Conservation (phyloP, 2,329 filamentous ascomycete species). For the Xylaria sp. region DNA sequence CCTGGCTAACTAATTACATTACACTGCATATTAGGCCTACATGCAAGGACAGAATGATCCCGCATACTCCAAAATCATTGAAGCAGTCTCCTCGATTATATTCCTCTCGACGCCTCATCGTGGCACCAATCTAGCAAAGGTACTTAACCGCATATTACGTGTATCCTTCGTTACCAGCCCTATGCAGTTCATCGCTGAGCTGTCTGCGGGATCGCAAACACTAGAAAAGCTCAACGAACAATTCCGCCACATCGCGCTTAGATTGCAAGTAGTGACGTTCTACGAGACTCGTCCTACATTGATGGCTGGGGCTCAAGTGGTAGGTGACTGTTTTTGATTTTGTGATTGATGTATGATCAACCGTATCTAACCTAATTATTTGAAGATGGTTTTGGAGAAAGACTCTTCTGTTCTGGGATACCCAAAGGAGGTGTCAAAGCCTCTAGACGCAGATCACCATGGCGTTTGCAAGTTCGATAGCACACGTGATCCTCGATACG, state of each 20-base stretch:
- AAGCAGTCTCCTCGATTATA: conserved; percentile 8
- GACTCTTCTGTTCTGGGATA: conserved; percentile 19
- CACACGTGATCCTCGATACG: conserved; percentile 48
- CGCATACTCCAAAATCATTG: background rate
- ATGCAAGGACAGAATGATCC: conserved; percentile 24
- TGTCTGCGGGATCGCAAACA: background rate
- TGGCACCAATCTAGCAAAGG: conserved; percentile 11
- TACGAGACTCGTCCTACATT: conserved; percentile 21
- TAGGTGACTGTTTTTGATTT: background rate
- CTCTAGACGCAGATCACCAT: conserved; percentile 21
- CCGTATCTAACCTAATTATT: background rate
- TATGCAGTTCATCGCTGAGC: conserved; percentile 10
- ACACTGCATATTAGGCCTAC: background rate
- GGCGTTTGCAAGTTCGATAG: conserved; percentile 9
- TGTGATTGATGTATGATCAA: background rate
- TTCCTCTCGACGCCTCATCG: conserved; percentile 30
- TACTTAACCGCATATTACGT: conserved; percentile 19
- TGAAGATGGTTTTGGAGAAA: conserved; percentile 16
- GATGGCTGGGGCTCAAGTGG: background rate
- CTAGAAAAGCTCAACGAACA: conserved; percentile 25
- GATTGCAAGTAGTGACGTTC: conserved; percentile 10
- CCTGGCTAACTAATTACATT: too few relatives aligned
- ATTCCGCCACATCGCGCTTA: background rate
- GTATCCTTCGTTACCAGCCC: background rate
- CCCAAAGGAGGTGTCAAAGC: conserved; percentile 11